Conservation (phyloP, 805 yeast genomes). For the Nematodospora valgi region DNA sequence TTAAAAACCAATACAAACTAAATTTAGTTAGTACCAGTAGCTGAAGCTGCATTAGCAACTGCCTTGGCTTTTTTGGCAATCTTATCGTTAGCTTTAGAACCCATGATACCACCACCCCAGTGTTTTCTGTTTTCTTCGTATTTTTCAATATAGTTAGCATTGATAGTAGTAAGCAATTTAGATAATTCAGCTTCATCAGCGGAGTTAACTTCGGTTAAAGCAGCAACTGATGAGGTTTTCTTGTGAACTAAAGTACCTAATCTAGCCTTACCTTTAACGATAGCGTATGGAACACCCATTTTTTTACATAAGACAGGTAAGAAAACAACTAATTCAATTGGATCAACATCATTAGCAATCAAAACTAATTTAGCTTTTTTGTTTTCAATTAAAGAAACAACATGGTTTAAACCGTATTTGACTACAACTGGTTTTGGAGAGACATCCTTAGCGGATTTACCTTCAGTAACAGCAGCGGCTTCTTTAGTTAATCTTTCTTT, state of each 20-base stretch:
- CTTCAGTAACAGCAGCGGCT: slow-evolving; percentile 98
- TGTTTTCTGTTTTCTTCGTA: slow-evolving; percentile 95
- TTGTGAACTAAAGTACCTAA: slow-evolving; percentile 80
- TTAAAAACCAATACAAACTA: neutral
- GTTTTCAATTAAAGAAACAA: slow-evolving; percentile 95
- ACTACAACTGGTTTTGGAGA: slow-evolving; percentile 96
- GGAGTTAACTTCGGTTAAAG: slow-evolving; percentile 89
- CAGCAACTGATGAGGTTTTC: slow-evolving; percentile 97
- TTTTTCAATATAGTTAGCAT: slow-evolving; percentile 90
- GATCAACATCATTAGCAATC: slow-evolving; percentile 99
- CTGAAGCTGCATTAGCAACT: slow-evolving; percentile 30
- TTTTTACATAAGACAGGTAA: slow-evolving; percentile 98
- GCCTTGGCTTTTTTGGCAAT: slow-evolving; percentile 70
- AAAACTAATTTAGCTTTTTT: slow-evolving; percentile 97
- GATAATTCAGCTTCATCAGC: slow-evolving; percentile 96
- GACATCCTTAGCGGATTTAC: slow-evolving; percentile 94
- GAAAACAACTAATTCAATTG: slow-evolving; percentile 95
- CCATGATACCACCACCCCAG: slow-evolving; percentile 99
- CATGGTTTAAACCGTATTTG: slow-evolving; percentile 99
- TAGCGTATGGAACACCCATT: slow-evolving; percentile 88
- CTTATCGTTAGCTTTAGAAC: slow-evolving; percentile 89
- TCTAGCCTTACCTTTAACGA: slow-evolving; percentile 45
- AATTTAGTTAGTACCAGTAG: slow-evolving; percentile 8
- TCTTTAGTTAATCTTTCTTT: slow-evolving; percentile 98
- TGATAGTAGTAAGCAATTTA: slow-evolving; percentile 86